Conservation (phyloP, 2,329 filamentous ascomycete species). For the Colletotrichum chrysophilum region DNA sequence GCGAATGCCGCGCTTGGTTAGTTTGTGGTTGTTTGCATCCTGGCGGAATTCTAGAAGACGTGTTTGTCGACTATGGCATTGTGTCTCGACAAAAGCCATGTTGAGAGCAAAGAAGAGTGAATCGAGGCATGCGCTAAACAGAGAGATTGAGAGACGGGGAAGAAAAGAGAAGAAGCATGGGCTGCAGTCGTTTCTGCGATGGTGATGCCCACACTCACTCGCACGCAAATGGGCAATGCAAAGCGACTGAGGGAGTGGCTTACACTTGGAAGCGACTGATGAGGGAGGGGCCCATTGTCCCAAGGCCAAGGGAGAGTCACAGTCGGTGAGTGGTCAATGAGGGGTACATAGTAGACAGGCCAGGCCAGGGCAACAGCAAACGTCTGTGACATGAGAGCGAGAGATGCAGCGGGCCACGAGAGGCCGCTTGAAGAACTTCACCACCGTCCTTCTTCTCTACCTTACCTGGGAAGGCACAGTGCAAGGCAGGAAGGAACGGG, state of each 20-base stretch:
- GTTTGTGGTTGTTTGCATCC: neutral
- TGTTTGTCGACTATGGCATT: constrained; percentile 13
- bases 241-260: neutral
- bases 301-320: neutral
- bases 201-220: neutral
- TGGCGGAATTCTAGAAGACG: neutral
- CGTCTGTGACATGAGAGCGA: neutral
- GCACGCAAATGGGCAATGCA: neutral
- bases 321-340: neutral
- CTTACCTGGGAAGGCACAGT: neutral
- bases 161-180: neutral
- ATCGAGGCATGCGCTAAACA: neutral
- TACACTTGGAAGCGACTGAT: neutral
- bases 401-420: constrained; percentile 9
- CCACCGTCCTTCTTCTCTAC: neutral
- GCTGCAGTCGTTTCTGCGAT: neutral
- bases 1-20: neutral
- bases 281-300: neutral
- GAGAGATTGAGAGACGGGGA: neutral
- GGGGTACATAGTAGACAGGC: neutral
- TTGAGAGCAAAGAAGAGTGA: neutral
- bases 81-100: neutral
- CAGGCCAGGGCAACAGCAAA: neutral
- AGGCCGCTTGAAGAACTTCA: neutral
- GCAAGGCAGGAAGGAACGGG: neutral